A percentile compares a stretch with the other conserved stretches of the same genome.
Conservation (phyloP, 163 green algal genomes). For the Chlorella variabilis region DNA sequence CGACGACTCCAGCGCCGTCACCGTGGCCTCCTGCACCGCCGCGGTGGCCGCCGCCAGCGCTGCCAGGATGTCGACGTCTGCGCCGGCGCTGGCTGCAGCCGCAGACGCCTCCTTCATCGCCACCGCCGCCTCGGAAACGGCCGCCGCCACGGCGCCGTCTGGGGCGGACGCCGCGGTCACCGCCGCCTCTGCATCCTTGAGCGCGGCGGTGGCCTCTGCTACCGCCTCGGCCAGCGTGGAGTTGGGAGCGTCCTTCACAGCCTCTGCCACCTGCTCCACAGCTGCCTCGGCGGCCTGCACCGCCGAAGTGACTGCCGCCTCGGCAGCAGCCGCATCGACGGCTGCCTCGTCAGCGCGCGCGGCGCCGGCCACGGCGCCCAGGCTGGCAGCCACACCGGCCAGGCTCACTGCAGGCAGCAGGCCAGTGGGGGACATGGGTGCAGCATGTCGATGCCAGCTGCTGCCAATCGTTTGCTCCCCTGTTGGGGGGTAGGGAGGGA, state of each 20-base stretch:
- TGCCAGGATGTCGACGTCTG: neutral
- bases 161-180: constrained; percentile 14
- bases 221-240: constrained; percentile 62
- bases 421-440: no score
- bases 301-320: no score
- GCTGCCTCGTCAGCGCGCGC: neutral
- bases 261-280: constrained; percentile 1
- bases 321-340: neutral
- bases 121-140: neutral
- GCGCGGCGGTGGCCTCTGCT: constrained; percentile 63
- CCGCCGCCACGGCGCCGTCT: constrained; percentile 15
- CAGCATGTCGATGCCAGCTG: no score
- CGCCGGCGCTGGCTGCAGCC: neutral
- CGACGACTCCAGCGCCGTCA: neutral
- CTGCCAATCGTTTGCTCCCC: no score
- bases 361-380: neutral
- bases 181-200: constrained; percentile 38
- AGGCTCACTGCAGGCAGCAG: neutral
- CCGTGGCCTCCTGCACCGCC: neutral
- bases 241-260: neutral
- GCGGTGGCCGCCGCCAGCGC: neutral
- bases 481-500: no score
- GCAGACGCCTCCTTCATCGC: neutral
- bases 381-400: neutral
- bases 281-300: constrained; percentile 3